A percentile compares a stretch with the other conserved stretches of the same genome.
Conservation (phyloP, 768 basidiomycete genomes). For the Psilocybe cubensis region DNA sequence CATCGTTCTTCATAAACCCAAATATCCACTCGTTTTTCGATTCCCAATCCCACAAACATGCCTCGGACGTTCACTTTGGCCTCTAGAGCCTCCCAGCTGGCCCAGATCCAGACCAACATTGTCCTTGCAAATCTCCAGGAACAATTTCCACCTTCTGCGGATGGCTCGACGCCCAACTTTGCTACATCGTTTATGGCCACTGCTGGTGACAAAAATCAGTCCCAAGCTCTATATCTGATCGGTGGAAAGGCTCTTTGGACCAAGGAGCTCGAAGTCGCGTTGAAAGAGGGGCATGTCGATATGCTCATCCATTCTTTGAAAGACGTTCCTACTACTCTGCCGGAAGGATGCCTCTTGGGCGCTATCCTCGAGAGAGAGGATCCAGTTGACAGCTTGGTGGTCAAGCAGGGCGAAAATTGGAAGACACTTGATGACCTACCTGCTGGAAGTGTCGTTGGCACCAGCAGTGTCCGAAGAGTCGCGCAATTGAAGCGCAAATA, state of each 20-base stretch:
- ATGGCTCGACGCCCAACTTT: conserved; percentile 39
- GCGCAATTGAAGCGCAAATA: conserved; percentile 86
- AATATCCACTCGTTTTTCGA: background rate
- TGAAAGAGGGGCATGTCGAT: conserved; percentile 76
- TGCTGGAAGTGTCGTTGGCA: conserved; percentile 89
- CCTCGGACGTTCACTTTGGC: conserved; percentile 72
- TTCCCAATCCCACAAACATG: conserved; percentile 17
- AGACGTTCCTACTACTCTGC: conserved; percentile 89
- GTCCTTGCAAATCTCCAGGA: conserved; percentile 68
- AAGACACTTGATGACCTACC: conserved; percentile 83
- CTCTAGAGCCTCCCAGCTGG: conserved; percentile 86
- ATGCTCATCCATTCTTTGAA: conserved; percentile 93
- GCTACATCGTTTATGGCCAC: conserved; percentile 55
- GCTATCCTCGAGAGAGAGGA: conserved; percentile 88
- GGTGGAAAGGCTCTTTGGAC: conserved; percentile 97
- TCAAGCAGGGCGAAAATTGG: conserved; percentile 73
- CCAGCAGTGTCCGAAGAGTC: conserved; percentile 90
- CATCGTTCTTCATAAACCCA: background rate
- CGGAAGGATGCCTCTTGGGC: conserved; percentile 82
- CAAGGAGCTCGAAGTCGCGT: conserved; percentile 88
- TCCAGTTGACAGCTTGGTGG: conserved; percentile 86
- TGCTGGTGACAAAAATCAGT: conserved; percentile 91
- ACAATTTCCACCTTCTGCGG: conserved; percentile 51
- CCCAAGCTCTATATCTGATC: conserved; percentile 81
- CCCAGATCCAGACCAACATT: conserved; percentile 86